Evolutionary conservation across 441 rosid species (phyloP), one percentile per base, ranked within the genome.

Genomic region (Capsella rubella): DNA sequence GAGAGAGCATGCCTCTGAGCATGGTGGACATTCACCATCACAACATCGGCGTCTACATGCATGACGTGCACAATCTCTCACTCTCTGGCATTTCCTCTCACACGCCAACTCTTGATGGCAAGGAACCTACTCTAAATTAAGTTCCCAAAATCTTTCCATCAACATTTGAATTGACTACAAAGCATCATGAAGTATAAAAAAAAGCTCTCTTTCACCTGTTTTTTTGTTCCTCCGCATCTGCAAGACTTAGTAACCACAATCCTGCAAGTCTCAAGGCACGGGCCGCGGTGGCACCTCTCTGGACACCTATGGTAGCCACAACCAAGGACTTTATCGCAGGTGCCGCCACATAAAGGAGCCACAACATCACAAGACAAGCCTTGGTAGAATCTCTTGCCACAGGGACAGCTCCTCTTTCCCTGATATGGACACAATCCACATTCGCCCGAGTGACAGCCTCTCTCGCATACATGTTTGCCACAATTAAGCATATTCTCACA

Each of bases 11-110:
- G 89, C 97, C 95, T 90, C 97, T 42, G 87, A 84, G 82, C 99
- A 92, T 3, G 97, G 95, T 3, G 91, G 97, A 76, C 99, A 94
- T 68, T 89, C 82, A 52, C 97, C 99, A 82, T 90, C 95, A 78
- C 97, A 94, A 79, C 99, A 92, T n/a, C 95, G 94, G 1, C 95
- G 91, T 79, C 79, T 92, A 82, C 97, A 95, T 69, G 97, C 91
- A 88, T 92, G 99, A 29, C 90, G 86, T 62, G 89, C 94, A 74
- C 97, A 92, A 73, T 95, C 96, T 79, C 99, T 87, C 82, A 76
- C 32, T 74, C 77, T 85, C 76, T 86, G 89, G 73, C 99, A 92
- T 84, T 83, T 92, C 76, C 96, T 90, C 63, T 94, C 97, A 69
- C 97, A 94, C 0, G 85, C 75, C 86, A 92, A 82, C 75, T 92